Evolutionary conservation across 2,329 filamentous ascomycete genomes (phyloP).

Genomic region (Magnaporthiopsis incrustans): DNA sequence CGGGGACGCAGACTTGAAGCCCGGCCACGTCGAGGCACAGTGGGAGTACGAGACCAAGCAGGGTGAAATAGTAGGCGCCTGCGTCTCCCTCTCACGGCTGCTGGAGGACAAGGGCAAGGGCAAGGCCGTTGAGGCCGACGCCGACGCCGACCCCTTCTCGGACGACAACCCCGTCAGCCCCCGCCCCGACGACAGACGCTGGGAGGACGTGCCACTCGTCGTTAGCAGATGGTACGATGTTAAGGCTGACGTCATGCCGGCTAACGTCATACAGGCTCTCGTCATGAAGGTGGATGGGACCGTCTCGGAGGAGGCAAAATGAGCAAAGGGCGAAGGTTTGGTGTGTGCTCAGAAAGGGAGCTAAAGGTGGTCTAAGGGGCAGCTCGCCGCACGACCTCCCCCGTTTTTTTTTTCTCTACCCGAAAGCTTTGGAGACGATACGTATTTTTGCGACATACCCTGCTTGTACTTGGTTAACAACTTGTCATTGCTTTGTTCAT

Average conservation of each 20-base stretch:
- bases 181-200: conserved; percentile 29
- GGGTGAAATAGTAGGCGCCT: conserved; percentile 63
- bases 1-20: conserved; percentile 25
- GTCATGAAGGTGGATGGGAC: too few relatives aligned
- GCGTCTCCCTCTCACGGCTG: conserved; percentile 56
- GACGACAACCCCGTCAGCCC: conserved; percentile 38
- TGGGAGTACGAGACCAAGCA: conserved; percentile 43
- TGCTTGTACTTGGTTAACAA: neutral
- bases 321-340: neutral
- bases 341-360: neutral
- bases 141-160: conserved; percentile 61
- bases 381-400: neutral
- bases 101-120: conserved; percentile 43
- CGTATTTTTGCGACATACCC: conserved; percentile 3
- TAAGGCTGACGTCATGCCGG: conserved; percentile 11
- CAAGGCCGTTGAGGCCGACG: conserved; percentile 34
- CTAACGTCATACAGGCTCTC: too few relatives aligned
- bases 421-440: neutral
- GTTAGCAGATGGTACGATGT: conserved; percentile 70
- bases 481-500: conserved; percentile 13
- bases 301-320: conserved; percentile 15
- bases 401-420: neutral
- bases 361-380: neutral
- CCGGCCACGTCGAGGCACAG: conserved; percentile 69
- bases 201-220: conserved; percentile 61